Evolutionary conservation across 306 rosid genomes (phyloP).

Genomic region (Malus fusca): DNA sequence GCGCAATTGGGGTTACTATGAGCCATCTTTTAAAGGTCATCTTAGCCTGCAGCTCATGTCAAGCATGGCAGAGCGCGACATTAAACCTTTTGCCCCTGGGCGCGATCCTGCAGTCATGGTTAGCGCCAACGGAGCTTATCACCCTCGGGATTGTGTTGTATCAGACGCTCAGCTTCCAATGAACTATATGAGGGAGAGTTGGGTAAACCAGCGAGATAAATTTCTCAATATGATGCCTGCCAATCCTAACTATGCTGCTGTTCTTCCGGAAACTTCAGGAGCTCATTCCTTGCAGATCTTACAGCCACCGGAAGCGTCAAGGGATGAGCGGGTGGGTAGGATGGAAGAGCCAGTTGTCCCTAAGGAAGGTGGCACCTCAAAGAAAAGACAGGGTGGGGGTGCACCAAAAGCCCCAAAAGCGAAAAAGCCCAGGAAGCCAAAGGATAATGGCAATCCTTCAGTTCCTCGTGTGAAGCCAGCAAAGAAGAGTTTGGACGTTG

Average conservation of each 20-base stretch:
- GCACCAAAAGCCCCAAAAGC: constrained; percentile 64
- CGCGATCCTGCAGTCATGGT: constrained; percentile 58
- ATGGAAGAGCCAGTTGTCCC: constrained; percentile 50
- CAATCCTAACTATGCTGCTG: constrained; percentile 49
- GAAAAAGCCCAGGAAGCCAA: constrained; percentile 74
- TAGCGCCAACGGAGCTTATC: constrained; percentile 50
- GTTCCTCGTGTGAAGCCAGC: constrained; percentile 69
- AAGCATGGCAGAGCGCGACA: constrained; percentile 66
- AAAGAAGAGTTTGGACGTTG: constrained; percentile 70
- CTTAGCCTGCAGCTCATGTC: constrained; percentile 95
- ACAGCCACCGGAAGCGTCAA: constrained; percentile 42
- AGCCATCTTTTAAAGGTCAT: constrained; percentile 75
- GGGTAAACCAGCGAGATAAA: constrained; percentile 72
- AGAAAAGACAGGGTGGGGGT: constrained; percentile 64
- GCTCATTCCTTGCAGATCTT: constrained; percentile 52
- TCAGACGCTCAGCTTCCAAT: constrained; percentile 45
- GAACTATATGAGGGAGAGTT: constrained; percentile 65
- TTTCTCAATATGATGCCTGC: constrained; percentile 57
- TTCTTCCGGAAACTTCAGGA: constrained; percentile 64
- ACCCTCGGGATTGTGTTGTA: constrained; percentile 56
- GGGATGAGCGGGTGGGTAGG: constrained; percentile 54
- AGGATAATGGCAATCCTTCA: constrained; percentile 41
- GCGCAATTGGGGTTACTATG: constrained; percentile 96
- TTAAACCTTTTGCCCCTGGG: constrained; percentile 58
- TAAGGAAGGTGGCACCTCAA: constrained; percentile 49